These are phyloP conservation scores for Salix dunnii DNA, from an alignment of 345 rosid species.

Conservation along the genomic window DNA sequence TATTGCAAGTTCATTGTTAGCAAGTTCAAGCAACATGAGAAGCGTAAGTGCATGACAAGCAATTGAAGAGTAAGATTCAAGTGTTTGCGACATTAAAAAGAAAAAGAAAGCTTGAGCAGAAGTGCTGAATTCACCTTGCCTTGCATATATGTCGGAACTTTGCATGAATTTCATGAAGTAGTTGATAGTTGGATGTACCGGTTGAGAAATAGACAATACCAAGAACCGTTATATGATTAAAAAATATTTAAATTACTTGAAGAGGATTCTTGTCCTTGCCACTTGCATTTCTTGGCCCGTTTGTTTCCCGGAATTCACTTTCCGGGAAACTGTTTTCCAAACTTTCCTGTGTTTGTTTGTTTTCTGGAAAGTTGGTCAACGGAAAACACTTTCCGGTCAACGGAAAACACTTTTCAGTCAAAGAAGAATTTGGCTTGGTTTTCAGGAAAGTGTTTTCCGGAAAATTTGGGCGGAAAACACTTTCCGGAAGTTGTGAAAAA, in stretches of 20 bases:
- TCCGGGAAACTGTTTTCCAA: no score
- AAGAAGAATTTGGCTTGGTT: no score
- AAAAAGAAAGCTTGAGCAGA: background rate
- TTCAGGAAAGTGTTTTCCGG: no score
- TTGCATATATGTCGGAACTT: background rate
- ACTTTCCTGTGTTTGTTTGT: no score
- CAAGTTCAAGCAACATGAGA: background rate
- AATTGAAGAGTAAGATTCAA: background rate
- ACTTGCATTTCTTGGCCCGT: background rate
- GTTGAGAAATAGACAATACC: background rate
- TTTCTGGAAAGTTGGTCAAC: no score
- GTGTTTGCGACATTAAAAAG: background rate
- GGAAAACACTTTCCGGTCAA: no score
- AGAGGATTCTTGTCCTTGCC: background rate
- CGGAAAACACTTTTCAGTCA: no score
- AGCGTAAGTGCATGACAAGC: background rate
- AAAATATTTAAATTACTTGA: background rate
- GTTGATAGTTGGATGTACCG: background rate
- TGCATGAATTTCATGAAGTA: background rate
- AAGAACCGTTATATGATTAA: background rate
- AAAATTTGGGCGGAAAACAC: no score
- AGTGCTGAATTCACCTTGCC: background rate
- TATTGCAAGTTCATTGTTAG: no score
- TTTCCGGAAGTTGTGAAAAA: no score
- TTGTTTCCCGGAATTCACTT: no score